These are phyloP conservation scores for Phytophthora citrophthora DNA, from an alignment of 352 stramenopile species.

Conservation along the genomic window DNA sequence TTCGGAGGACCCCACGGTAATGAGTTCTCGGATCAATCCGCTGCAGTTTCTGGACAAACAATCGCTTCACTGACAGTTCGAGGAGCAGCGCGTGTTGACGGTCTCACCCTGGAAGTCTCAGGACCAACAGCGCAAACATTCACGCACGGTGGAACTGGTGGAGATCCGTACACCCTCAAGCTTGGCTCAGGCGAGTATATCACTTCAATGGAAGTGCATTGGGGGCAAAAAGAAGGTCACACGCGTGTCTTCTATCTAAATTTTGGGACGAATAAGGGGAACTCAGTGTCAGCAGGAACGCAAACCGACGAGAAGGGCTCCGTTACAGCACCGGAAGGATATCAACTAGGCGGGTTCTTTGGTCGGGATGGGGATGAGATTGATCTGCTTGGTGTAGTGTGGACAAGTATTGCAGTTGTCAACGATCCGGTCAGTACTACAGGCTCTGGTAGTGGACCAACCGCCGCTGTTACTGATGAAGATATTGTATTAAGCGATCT, in stretches of 20 bases:
- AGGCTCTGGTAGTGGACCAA: neutral
- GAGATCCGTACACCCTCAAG: conserved; percentile 18
- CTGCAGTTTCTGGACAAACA: conserved; percentile 20
- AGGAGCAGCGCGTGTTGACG: conserved; percentile 16
- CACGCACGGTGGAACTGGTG: conserved; percentile 26
- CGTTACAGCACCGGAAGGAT: conserved; percentile 20
- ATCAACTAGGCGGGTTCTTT: conserved; percentile 31
- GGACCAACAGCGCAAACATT: conserved; percentile 17
- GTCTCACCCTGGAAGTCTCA: conserved; percentile 17
- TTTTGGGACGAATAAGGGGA: conserved; percentile 22
- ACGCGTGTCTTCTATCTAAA: conserved; percentile 27
- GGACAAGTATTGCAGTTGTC: conserved; percentile 25
- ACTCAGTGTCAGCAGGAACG: conserved; percentile 19
- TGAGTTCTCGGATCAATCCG: conserved; percentile 25
- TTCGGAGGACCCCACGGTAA: conserved; percentile 26
- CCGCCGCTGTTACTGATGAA: conserved; percentile 9
- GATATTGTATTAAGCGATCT: conserved; percentile 25
- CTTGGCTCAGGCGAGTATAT: conserved; percentile 19
- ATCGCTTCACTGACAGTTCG: conserved; percentile 25
- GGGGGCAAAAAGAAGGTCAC: conserved; percentile 27
- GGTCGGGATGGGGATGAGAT: conserved; percentile 33
- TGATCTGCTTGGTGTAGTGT: conserved; percentile 26
- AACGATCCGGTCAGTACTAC: neutral
- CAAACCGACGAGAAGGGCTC: conserved; percentile 22
- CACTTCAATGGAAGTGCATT: conserved; percentile 30